Conservation (phyloP, 2,329 filamentous ascomycete species). For the Hypoxylon sp. region DNA sequence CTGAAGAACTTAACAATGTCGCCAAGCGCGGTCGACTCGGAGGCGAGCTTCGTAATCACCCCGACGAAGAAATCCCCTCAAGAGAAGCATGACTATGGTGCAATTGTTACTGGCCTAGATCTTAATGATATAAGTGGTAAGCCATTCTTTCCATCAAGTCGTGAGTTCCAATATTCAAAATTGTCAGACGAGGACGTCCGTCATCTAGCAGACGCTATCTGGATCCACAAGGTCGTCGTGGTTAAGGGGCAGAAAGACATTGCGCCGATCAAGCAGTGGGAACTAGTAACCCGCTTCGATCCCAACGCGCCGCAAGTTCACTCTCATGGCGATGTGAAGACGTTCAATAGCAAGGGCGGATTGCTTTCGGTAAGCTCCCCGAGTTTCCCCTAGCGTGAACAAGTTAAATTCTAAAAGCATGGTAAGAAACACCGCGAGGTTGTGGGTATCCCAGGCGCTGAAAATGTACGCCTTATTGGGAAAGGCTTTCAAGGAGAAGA, state of each 20-base stretch:
- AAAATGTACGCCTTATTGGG: slow-evolving; percentile 62
- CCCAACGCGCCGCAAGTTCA: slow-evolving; percentile 59
- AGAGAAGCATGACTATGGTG: slow-evolving; percentile 59
- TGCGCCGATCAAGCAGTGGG: slow-evolving; percentile 61
- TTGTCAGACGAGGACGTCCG: slow-evolving; percentile 56
- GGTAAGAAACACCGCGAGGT: slow-evolving; percentile 53
- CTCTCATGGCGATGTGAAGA: slow-evolving; percentile 60
- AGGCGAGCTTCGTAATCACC: slow-evolving; percentile 41
- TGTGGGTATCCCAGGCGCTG: slow-evolving; percentile 59
- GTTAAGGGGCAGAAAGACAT: slow-evolving; percentile 61
- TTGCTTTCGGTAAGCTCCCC: slow-evolving; percentile 55
- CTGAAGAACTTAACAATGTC: slow-evolving; percentile 27
- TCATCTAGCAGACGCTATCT: slow-evolving; percentile 58
- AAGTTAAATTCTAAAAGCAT: slow-evolving; percentile 13
- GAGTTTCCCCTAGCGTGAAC: not conserved
- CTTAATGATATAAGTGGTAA: slow-evolving; percentile 56
- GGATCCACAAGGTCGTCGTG: slow-evolving; percentile 61
- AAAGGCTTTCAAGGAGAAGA: slow-evolving; percentile 62
- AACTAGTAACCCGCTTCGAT: slow-evolving; percentile 61
- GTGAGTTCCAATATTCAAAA: slow-evolving; percentile 10
- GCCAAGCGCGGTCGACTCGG: slow-evolving; percentile 20
- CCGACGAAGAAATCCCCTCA: slow-evolving; percentile 44
- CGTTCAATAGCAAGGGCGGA: slow-evolving; percentile 59
- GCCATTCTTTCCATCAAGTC: slow-evolving; percentile 8
- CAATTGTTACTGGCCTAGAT: slow-evolving; percentile 57